Evolutionary conservation across 768 basidiomycete genomes (phyloP).

Genomic region (Pholiota microspora): DNA sequence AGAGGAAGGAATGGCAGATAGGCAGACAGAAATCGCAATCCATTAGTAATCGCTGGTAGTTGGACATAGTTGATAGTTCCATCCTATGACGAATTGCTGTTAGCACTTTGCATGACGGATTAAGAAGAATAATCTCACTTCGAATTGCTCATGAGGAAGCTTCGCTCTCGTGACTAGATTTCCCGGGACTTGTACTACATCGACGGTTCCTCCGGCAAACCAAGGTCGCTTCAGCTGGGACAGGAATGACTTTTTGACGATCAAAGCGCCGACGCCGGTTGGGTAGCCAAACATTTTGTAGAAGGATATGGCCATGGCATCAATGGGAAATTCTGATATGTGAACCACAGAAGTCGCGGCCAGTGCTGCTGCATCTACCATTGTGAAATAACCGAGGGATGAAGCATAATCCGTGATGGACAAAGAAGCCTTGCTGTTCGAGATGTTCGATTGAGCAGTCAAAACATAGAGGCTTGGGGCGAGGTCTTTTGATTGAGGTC

Average conservation of each 20-base stretch:
- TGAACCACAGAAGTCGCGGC: slow-evolving; percentile 72
- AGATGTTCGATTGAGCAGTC: slow-evolving; percentile 81
- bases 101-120: slow-evolving; percentile 6
- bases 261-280: slow-evolving; percentile 77
- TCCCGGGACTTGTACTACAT: slow-evolving; percentile 82
- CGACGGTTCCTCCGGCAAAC: slow-evolving; percentile 84
- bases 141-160: slow-evolving; percentile 71
- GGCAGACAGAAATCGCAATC: slow-evolving; percentile 72
- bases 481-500: slow-evolving; percentile 40
- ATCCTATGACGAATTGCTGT: slow-evolving; percentile 46
- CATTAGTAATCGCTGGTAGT: slow-evolving; percentile 75
- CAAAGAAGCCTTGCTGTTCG: slow-evolving; percentile 70
- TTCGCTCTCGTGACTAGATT: slow-evolving; percentile 57
- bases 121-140: slow-evolving; percentile 43
- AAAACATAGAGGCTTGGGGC: slow-evolving; percentile 67
- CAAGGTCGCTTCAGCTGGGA: slow-evolving; percentile 64
- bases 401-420: slow-evolving; percentile 63
- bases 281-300: slow-evolving; percentile 93
- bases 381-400: slow-evolving; percentile 66
- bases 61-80: slow-evolving; percentile 83
- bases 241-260: slow-evolving; percentile 72
- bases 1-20: slow-evolving; percentile 80
- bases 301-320: slow-evolving; percentile 82
- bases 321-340: slow-evolving; percentile 63
- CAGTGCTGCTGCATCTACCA: slow-evolving; percentile 83